A percentile compares a stretch with the other conserved stretches of the same genome.
Evolutionary conservation across 768 basidiomycete species (phyloP).

Genomic region (Lentinus tigrinus): DNA sequence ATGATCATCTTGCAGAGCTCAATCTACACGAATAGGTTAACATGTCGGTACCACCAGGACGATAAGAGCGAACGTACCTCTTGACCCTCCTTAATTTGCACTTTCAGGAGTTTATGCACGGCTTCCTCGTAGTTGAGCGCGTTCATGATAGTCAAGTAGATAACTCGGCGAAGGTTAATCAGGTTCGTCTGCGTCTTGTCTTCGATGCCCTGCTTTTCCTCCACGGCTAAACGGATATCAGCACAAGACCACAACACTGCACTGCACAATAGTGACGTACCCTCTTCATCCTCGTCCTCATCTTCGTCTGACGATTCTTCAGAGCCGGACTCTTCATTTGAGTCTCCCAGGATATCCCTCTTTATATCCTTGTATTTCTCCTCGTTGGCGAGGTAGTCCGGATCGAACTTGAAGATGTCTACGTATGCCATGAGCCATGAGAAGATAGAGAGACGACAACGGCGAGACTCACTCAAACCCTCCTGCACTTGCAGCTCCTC

Average conservation of each 20-base stretch:
- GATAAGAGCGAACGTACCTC: slow-evolving; percentile 57
- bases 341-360: slow-evolving; percentile 87
- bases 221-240: slow-evolving; percentile 47
- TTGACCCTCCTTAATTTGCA: slow-evolving; percentile 87
- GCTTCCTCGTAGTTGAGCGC: slow-evolving; percentile 98
- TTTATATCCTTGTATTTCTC: slow-evolving; percentile 92
- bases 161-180: slow-evolving; percentile 89
- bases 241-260: slow-evolving; percentile 1
- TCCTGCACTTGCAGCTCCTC: slow-evolving; percentile 95
- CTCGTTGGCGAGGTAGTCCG: slow-evolving; percentile 86
- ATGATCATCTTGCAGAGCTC: slow-evolving; percentile 98
- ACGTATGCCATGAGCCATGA: background rate
- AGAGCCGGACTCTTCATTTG: no score
- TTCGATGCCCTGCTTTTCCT: slow-evolving; percentile 85
- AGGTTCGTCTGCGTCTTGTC: slow-evolving; percentile 95
- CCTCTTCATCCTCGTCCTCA: slow-evolving; percentile 62
- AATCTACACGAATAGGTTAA: slow-evolving; percentile 48
- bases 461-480: slow-evolving; percentile 71
- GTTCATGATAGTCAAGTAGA: slow-evolving; percentile 99
- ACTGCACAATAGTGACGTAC: slow-evolving; percentile 40
- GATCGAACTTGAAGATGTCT: slow-evolving; percentile 97
- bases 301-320: slow-evolving; percentile 68
- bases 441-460: background rate
- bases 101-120: slow-evolving; percentile 94
- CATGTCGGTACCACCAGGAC: background rate